Evolutionary conservation across 2,329 filamentous ascomycete genomes (phyloP).

Genomic region (Monosporascus sp.): DNA sequence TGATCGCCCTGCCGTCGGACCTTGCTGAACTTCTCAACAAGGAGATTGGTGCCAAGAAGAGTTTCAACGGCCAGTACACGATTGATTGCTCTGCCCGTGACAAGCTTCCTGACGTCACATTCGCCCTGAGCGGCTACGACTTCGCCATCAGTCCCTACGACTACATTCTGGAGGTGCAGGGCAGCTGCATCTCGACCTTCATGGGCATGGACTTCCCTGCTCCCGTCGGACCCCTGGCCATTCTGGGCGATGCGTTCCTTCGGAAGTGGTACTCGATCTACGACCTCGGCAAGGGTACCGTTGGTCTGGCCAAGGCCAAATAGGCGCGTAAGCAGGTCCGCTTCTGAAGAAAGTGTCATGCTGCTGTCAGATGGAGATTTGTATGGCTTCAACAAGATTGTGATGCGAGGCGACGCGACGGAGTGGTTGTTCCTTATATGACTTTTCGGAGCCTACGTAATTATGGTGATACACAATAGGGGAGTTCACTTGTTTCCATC

Average conservation of each 20-base stretch:
- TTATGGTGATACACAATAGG: too few species aligned
- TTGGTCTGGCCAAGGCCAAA: conserved; percentile 86
- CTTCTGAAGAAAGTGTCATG: neutral
- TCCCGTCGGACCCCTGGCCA: conserved; percentile 85
- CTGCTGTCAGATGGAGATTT: neutral
- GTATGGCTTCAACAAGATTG: too few species aligned
- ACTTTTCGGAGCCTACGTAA: too few species aligned
- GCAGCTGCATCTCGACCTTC: conserved; percentile 94
- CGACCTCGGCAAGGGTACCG: conserved; percentile 81
- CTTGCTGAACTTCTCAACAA: conserved; percentile 95
- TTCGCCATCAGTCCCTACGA: conserved; percentile 86
- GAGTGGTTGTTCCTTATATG: too few species aligned
- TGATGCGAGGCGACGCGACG: too few species aligned
- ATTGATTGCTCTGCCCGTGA: conserved; percentile 84
- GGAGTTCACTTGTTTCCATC: too few species aligned
- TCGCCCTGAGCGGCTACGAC: conserved; percentile 85
- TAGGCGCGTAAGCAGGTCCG: conserved; percentile 14
- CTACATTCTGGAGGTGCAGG: conserved; percentile 93
- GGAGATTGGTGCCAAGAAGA: conserved; percentile 97
- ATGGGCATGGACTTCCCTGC: conserved; percentile 93
- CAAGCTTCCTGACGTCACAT: conserved; percentile 83
- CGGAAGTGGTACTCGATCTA: conserved; percentile 95
- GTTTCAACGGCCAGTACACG: conserved; percentile 93
- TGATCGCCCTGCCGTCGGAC: conserved; percentile 88
- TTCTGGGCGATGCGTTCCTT: conserved; percentile 83